phyloP scores from a whole-genome alignment of 495 filamentous ascomycete species.

The Aspergillus kassunensis region DNA sequence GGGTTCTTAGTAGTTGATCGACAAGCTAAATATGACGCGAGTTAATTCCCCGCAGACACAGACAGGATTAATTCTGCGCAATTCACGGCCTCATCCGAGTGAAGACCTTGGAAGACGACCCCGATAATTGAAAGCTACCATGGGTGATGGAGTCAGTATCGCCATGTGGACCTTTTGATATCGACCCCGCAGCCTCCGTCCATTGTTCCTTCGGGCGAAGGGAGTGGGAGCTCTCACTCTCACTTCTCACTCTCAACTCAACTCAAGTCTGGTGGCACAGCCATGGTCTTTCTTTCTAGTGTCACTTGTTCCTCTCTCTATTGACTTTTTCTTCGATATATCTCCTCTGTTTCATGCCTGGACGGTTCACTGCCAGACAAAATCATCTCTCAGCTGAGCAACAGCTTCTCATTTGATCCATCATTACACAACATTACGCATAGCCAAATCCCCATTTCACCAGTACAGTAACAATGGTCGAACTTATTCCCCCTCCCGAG shows the following conservation, averaged over 20 bases:
- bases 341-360: neutral
- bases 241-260: neutral
- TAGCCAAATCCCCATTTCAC: no score
- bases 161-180: conserved; percentile 1
- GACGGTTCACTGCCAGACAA: conserved; percentile 2
- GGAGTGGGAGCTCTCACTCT: conserved; percentile 12
- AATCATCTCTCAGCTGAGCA: neutral
- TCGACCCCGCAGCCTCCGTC: conserved; percentile 19
- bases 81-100: no score
- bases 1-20: no score
- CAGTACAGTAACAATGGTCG: conserved; percentile 36
- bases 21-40: no score
- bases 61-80: no score
- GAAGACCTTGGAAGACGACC: no score
- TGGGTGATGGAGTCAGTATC: no score
- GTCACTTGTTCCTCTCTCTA: neutral
- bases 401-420: neutral
- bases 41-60: no score
- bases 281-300: neutral
- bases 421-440: neutral
- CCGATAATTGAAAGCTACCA: no score
- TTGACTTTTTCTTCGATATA: neutral
- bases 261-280: conserved; percentile 6
- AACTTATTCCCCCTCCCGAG: conserved; percentile 61
- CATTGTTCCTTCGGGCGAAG: conserved; percentile 29